A percentile compares a stretch with the other conserved stretches of the same genome.
Evolutionary conservation across 2,329 filamentous ascomycete species (phyloP).

Genomic region (Aspergillus amoenus): DNA sequence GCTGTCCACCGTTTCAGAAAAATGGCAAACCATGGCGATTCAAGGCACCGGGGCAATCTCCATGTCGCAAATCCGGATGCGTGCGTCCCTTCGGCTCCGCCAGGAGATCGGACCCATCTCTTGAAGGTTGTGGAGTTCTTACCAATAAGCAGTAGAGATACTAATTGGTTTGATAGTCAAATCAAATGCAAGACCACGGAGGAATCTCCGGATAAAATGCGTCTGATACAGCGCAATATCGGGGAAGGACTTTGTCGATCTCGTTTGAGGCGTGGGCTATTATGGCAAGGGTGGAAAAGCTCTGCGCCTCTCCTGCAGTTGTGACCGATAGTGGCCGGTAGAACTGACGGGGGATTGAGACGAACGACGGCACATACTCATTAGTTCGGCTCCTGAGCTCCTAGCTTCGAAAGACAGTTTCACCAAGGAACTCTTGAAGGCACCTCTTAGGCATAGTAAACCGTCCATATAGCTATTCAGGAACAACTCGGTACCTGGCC

Average conservation of each 20-base stretch:
- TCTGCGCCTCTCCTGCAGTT: background rate
- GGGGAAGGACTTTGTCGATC: slow-evolving; percentile 2
- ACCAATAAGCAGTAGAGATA: background rate
- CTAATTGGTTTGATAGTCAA: slow-evolving; percentile 5
- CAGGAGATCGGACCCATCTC: background rate
- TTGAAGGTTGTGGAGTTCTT: slow-evolving; percentile 1
- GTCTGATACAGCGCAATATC: background rate
- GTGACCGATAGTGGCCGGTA: background rate
- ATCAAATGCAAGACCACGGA: slow-evolving; percentile 10
- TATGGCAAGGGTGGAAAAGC: background rate
- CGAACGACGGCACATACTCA: background rate
- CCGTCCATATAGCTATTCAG: background rate
- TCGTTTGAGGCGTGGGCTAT: background rate
- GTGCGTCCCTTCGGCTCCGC: background rate
- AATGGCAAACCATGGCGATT: slow-evolving; percentile 3
- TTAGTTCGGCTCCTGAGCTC: too few relatives aligned
- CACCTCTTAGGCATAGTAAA: background rate
- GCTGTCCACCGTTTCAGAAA: slow-evolving; percentile 18
- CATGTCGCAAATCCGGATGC: background rate
- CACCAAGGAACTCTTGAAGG: background rate
- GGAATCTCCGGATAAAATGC: slow-evolving; percentile 16
- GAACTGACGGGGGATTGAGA: background rate
- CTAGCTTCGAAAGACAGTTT: background rate
- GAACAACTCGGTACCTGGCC: slow-evolving; percentile 1
- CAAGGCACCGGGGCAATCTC: slow-evolving; percentile 4